Base-by-base conservation (phyloP, 495 filamentous ascomycete genomes). In the Hypoxylon intermedium region DNA sequence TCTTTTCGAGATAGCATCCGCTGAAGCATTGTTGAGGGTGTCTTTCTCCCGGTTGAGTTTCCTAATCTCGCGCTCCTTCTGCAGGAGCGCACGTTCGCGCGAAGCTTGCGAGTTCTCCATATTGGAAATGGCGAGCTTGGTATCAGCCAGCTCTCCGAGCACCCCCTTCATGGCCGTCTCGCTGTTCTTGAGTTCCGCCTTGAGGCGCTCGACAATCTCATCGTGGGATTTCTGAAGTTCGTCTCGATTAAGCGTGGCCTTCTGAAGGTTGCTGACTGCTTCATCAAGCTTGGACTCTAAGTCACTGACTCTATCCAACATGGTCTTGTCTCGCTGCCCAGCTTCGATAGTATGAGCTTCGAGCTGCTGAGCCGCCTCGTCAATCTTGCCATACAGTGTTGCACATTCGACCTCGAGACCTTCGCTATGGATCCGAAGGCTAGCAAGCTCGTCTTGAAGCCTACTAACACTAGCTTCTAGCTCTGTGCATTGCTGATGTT, bases 251-350 rank as follows among this genome's bases (percentile, higher is more conserved):
- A 47, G 19, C 0, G n/a, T 46, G 19, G 52, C 12, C 30, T 55
- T 5, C 9, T 46, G 24, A 16, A 58, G 44, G 19, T 2, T 49
- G n/a, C 43, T 23, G 11, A 26, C n/a, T 24, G 24, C 20, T 36
- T 42, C 34, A 2, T 48, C 36, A 5, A 58, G 53, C 36, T 48
- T 49, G 2, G 45, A 42, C 19, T 58, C 36, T 13, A 58, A 20
- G n/a, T 18, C 9, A 28, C 12, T n/a, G 21, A 49, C 23, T 19
- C 7, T 43, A 2, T 43, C 19, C n/a, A 6, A 7, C 23, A 18
- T 58, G 13, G 26, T 9, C 7, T 24, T n/a, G 11, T 49, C 13
- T 34, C n/a, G 34, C 11, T 49, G 15, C 26, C 6, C 5, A 1
- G 12, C 34, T 24, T 42, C 24, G 6, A 21, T 9, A 9, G 44